phyloP scores from a whole-genome alignment of 176 grass and related monocot genomes.

The Oryza glaberrima region DNA sequence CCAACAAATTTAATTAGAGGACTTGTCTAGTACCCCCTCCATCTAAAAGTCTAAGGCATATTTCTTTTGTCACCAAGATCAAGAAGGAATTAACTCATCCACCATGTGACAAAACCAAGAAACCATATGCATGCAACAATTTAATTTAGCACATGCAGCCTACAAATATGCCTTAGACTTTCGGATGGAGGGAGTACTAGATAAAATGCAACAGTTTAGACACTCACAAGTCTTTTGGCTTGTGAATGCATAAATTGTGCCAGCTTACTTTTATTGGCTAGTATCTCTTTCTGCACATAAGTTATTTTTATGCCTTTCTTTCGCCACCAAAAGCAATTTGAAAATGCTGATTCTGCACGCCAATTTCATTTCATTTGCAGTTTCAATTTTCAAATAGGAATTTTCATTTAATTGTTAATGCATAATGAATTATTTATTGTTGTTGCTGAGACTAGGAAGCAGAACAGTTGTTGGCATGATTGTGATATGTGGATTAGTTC shows the following conservation, averaged over 20 bases:
- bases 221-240: not conserved
- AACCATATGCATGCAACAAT: no score
- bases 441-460: conserved; percentile 13
- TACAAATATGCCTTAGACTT: no score
- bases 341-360: conserved; percentile 29
- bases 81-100: no score
- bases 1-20: no score
- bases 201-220: not conserved
- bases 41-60: no score
- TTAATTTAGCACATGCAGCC: no score
- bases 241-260: not conserved
- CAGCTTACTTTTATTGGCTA: conserved; percentile 2
- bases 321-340: not conserved
- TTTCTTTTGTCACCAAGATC: no score
- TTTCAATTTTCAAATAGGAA: conserved; percentile 21
- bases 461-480: conserved; percentile 5
- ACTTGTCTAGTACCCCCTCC: not conserved
- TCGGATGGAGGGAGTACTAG: not conserved
- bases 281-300: conserved; percentile 20
- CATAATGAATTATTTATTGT: conserved; percentile 18
- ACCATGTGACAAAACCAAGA: no score
- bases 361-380: conserved; percentile 3
- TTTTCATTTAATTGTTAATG: not conserved
- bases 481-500: not conserved
- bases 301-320: conserved; percentile 11